phyloP scores from a whole-genome alignment of 2,329 filamentous ascomycete species.

The Trichoderma koningii region DNA sequence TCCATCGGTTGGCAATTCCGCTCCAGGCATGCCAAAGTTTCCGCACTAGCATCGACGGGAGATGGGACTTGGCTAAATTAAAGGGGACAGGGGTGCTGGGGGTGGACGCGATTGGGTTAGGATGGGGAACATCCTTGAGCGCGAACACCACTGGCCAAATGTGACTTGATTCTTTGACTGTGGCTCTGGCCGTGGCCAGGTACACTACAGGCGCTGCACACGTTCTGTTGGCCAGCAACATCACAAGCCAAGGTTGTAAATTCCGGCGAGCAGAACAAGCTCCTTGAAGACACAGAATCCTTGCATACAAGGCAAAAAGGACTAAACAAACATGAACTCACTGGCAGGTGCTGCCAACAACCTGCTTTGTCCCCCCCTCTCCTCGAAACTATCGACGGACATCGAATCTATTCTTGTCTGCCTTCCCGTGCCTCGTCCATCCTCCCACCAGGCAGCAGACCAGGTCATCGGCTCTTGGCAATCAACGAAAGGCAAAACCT shows the following conservation, averaged over 20 bases:
- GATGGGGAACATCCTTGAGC: neutral
- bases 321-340: neutral
- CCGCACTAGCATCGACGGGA: conserved; percentile 26
- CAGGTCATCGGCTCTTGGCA: conserved; percentile 1
- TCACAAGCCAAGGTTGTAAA: neutral
- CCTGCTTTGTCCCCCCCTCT: neutral
- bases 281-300: neutral
- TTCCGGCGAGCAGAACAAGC: conserved; percentile 4
- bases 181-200: neutral
- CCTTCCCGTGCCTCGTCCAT: neutral
- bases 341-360: neutral
- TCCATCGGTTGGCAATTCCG: conserved; percentile 18
- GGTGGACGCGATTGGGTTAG: neutral
- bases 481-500: neutral
- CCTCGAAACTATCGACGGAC: conserved; percentile 12
- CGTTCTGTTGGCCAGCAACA: neutral
- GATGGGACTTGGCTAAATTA: conserved; percentile 24
- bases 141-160: too few species aligned
- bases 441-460: conserved; percentile 4
- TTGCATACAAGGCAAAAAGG: neutral
- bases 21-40: conserved; percentile 15
- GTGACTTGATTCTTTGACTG: neutral
- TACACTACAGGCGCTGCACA: neutral
- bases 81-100: conserved; percentile 18
- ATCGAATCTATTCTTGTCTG: conserved; percentile 13